Conservation (phyloP, 1,284 basidiomycete genomes). For the Puccinia hordei region DNA sequence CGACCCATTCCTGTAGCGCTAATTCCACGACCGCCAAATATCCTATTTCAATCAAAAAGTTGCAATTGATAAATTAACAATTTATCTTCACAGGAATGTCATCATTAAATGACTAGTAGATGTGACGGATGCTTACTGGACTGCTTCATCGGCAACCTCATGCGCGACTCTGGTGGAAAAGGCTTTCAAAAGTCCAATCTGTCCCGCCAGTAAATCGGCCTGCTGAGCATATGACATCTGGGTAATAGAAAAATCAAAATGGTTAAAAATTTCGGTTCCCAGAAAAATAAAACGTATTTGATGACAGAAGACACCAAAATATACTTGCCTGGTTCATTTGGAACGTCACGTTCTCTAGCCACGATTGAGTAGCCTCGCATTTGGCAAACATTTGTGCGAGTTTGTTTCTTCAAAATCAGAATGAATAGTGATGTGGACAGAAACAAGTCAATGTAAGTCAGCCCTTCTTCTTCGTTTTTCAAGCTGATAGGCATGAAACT, state of each 20-base stretch:
- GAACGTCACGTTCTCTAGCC: conserved; percentile 84
- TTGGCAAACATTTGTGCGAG: conserved; percentile 82
- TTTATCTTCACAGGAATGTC: too few relatives aligned
- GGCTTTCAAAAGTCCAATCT: conserved; percentile 73
- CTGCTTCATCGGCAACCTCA: conserved; percentile 71
- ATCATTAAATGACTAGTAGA: too few relatives aligned
- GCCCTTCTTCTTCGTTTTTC: background rate
- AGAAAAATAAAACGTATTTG: background rate
- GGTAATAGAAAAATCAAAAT: conserved; percentile 11
- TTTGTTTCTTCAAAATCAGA: conserved; percentile 55
- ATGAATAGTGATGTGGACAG: too few relatives aligned
- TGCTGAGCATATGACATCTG: conserved; percentile 72
- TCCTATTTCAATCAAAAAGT: conserved; percentile 68
- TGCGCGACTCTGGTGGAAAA: conserved; percentile 58
- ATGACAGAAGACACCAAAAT: background rate
- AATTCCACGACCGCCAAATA: conserved; percentile 70
- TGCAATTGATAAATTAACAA: too few relatives aligned
- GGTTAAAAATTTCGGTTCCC: background rate
- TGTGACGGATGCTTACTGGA: conserved; percentile 66
- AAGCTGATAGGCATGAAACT: background rate
- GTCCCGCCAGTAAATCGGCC: conserved; percentile 64
- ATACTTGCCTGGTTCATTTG: conserved; percentile 80
- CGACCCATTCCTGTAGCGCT: conserved; percentile 69
- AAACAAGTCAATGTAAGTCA: too few relatives aligned
- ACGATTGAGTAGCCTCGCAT: conserved; percentile 77